phyloP scores from a whole-genome alignment of 2,329 filamentous ascomycete genomes.

The Nemania serpens region DNA sequence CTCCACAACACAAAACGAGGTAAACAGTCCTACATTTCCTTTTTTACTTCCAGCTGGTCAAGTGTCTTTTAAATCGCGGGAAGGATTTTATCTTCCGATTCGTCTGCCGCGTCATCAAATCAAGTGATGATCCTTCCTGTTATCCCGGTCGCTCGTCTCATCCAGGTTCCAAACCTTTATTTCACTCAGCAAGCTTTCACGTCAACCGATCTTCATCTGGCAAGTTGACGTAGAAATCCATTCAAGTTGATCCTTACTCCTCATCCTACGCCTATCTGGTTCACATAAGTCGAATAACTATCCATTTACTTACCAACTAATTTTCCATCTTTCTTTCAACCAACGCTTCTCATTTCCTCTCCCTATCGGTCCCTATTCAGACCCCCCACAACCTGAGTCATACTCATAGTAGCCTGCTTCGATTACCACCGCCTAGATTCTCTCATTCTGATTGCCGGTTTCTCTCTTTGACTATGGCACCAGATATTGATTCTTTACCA shows the following conservation, averaged over 20 bases:
- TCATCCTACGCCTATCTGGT: not conserved
- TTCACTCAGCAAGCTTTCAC: conserved; percentile 2
- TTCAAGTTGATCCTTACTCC: not conserved
- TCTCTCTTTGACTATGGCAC: conserved; percentile 55
- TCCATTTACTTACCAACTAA: not conserved
- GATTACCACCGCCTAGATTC: conserved; percentile 1
- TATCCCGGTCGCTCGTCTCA: not conserved
- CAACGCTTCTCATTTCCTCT: not conserved
- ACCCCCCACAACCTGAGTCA: not conserved
- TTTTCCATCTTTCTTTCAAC: conserved; percentile 8
- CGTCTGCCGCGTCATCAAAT: conserved; percentile 4
- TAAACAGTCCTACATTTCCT: conserved; percentile 10
- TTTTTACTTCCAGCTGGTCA: conserved; percentile 8
- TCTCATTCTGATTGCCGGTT: conserved; percentile 9
- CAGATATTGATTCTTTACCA: conserved; percentile 74
- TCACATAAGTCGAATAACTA: conserved; percentile 13
- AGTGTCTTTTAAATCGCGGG: conserved; percentile 11
- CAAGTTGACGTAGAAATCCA: conserved; percentile 6
- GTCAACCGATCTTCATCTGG: conserved; percentile 4
- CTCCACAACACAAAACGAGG: conserved; percentile 15
- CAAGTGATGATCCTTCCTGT: conserved; percentile 13
- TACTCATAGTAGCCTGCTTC: not conserved
- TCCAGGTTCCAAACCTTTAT: not conserved
- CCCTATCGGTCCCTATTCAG: not conserved
- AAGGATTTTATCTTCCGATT: not conserved